Evolutionary conservation across 305 asterid species (phyloP), one percentile per base, ranked within the genome.

Genomic region (Fraxinus baroniana): DNA sequence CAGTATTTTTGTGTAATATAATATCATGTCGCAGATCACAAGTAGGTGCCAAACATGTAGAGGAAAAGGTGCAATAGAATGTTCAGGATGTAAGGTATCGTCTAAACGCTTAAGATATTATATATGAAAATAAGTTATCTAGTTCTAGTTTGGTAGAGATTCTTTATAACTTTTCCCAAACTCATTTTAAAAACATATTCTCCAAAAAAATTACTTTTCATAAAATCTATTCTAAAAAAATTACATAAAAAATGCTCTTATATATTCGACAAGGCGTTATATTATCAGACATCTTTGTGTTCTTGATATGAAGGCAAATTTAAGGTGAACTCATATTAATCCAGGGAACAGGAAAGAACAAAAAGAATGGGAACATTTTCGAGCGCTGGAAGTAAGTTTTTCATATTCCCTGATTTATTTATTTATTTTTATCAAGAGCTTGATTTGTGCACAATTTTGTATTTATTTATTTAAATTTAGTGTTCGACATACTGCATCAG

Each of bases 261-360:
- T 20, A 7, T 60, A 4, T 52, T 52, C 12, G 30, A 62, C 30
- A 62, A 62, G 71, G 71, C 71, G 22, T 22, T 62, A 13, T 62
- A 60, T 60, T 7, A 60, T 20, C 6, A 15, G 70, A 60, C 2
- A 52, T 0, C 62, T 8, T 52, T 52, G 62, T 52, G 62, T 4
- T 15, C 62, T 12, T 68, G 18, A 68, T 68, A 46, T 30, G 26
- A 26, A 26, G 10, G 18, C 22, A 46, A 20, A 37, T 26, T 3
- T 24, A 24, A 10, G 15, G 3, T 5, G 24, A 24, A 12, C 2
- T 75, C 71, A 2, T 13, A 39, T 64, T 78, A 62, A 20, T 83
- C 2, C 83, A 94, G 97, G 98, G 98, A 49, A 91, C 98, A 0
- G 97, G 98, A 35, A 94, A 89, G 90, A 93, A 94, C 86, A 94